These are phyloP conservation scores for Sisymbrium altissimum DNA, from an alignment of 345 rosid species.

Conservation along the genomic window DNA sequence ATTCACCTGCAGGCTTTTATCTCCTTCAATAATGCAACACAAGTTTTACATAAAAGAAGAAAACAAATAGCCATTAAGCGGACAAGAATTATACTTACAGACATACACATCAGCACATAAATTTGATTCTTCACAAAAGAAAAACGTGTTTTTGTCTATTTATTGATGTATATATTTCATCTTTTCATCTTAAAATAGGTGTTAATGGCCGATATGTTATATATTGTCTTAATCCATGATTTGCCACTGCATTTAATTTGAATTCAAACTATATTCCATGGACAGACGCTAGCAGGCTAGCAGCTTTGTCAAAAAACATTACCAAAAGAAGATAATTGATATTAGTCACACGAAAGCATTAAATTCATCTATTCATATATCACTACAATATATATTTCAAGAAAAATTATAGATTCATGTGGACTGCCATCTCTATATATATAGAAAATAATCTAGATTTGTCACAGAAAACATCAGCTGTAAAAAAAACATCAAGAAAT, in stretches of 20 bases:
- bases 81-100: not conserved
- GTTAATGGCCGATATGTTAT: not conserved
- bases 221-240: constrained; percentile 31
- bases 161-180: not conserved
- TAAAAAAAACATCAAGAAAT: not conserved
- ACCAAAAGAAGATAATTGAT: constrained; percentile 13
- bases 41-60: constrained; percentile 19
- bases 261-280: constrained; percentile 38
- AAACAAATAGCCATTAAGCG: constrained; percentile 2
- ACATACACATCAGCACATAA: not conserved
- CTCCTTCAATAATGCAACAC: constrained; percentile 25
- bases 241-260: constrained; percentile 40
- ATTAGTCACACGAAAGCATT: constrained; percentile 19
- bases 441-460: constrained; percentile 2
- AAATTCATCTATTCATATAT: not conserved
- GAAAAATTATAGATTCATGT: not conserved
- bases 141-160: not conserved
- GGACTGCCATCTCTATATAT: not conserved
- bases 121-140: not conserved
- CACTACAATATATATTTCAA: not conserved
- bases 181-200: not conserved
- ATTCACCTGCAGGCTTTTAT: constrained; percentile 37
- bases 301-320: constrained; percentile 23
- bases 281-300: constrained; percentile 13
- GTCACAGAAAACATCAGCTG: constrained; percentile 4